phyloP scores from a whole-genome alignment of 495 filamentous ascomycete genomes.

The Rostrohypoxylon terebratum region DNA sequence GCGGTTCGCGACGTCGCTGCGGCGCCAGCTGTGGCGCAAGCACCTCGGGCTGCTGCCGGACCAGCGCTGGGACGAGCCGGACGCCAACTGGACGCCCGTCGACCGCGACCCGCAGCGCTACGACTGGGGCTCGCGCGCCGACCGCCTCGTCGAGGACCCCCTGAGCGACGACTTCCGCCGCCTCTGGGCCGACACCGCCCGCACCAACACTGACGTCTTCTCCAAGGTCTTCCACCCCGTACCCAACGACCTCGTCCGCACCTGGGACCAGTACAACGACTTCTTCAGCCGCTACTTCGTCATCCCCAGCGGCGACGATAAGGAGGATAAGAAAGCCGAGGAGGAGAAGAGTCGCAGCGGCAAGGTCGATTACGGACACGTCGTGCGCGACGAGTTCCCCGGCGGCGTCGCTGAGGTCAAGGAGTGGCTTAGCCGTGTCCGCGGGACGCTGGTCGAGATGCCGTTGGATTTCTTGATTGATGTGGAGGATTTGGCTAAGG shows the following conservation, averaged over 20 bases:
- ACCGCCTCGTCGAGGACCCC: conserved; percentile 80
- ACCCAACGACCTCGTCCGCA: conserved; percentile 81
- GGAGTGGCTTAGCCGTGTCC: conserved; percentile 77
- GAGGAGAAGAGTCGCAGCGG: conserved; percentile 32
- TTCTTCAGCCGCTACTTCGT: conserved; percentile 79
- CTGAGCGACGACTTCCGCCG: conserved; percentile 72
- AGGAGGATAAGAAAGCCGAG: conserved; percentile 44
- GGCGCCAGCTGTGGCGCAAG: conserved; percentile 88
- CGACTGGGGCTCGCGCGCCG: conserved; percentile 83
- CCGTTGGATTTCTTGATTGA: conserved; percentile 88
- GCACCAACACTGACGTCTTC: conserved; percentile 87
- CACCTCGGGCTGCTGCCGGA: conserved; percentile 86
- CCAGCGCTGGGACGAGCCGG: conserved; percentile 70
- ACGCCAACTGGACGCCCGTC: conserved; percentile 82
- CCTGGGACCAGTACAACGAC: conserved; percentile 86
- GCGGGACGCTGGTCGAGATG: conserved; percentile 91
- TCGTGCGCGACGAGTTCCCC: conserved; percentile 83
- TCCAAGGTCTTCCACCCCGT: conserved; percentile 87
- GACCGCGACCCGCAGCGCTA: conserved; percentile 75
- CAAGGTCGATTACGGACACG: conserved; percentile 81
- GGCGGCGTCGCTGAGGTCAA: conserved; percentile 79
- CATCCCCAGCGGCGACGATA: conserved; percentile 62
- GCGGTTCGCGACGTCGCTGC: conserved; percentile 84
- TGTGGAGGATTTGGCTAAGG: conserved; percentile 85
- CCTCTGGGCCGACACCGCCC: conserved; percentile 80